These are phyloP conservation scores for Cantharellus anzutake DNA, from an alignment of 768 basidiomycete species.

Conservation along the genomic window DNA sequence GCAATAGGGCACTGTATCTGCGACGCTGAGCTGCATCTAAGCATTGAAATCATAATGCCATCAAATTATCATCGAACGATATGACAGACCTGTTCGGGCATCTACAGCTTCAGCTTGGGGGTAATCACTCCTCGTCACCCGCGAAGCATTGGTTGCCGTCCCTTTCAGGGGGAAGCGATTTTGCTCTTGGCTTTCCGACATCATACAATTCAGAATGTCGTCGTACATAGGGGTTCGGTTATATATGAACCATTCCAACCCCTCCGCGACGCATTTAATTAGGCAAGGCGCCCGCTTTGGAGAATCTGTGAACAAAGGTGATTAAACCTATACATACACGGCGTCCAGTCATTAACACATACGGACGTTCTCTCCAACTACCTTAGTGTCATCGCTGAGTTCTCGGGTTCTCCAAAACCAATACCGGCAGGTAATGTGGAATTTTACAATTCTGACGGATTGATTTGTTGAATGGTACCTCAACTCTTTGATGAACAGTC, in stretches of 20 bases:
- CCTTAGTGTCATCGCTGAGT: slow-evolving; percentile 23
- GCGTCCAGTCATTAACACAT: too few species aligned
- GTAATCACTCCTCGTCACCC: too few species aligned
- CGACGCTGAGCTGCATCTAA: too few species aligned
- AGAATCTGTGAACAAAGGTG: slow-evolving; percentile 13
- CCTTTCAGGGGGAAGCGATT: background rate
- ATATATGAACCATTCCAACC: slow-evolving; percentile 85
- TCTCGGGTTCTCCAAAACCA: slow-evolving; percentile 71
- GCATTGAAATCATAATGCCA: too few species aligned
- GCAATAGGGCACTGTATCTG: too few species aligned
- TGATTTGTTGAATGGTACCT: slow-evolving; percentile 87
- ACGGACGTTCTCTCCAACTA: slow-evolving; percentile 3
- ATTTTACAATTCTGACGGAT: slow-evolving; percentile 65
- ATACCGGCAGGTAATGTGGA: slow-evolving; percentile 81
- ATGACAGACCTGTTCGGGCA: too few species aligned
- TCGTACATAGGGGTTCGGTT: slow-evolving; percentile 84
- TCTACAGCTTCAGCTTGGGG: too few species aligned
- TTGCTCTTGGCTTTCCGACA: background rate
- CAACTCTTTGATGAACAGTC: slow-evolving; percentile 76
- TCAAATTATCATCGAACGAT: too few species aligned
- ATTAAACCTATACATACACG: too few species aligned
- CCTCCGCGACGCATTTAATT: slow-evolving; percentile 60
- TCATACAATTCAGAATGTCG: slow-evolving; percentile 32
- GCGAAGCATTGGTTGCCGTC: too few species aligned
- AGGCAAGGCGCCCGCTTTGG: slow-evolving; percentile 44